These are phyloP conservation scores for Osmozyma mogii DNA, from an alignment of 805 yeast genomes.

Conservation along the genomic window DNA sequence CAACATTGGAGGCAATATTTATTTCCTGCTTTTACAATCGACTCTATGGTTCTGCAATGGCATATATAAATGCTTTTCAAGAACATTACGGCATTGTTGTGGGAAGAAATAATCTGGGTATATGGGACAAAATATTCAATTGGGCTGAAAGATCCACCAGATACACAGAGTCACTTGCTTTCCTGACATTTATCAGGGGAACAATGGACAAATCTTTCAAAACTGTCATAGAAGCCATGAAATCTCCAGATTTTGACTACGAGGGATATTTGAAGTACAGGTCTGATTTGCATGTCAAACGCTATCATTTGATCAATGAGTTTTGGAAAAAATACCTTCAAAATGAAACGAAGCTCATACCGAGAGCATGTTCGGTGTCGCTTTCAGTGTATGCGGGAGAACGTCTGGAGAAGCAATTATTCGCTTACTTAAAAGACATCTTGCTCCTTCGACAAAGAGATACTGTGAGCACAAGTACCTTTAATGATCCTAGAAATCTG, in stretches of 20 bases:
- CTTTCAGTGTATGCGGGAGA: too few species aligned
- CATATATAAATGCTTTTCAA: conserved; percentile 29
- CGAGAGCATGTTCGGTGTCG: too few species aligned
- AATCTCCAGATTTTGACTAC: conserved; percentile 30
- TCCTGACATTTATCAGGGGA: conserved; percentile 19
- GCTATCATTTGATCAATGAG: conserved; percentile 20
- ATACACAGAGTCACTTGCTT: conserved; percentile 19
- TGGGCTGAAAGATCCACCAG: conserved; percentile 32
- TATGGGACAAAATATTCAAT: conserved; percentile 31
- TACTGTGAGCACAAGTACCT: too few species aligned
- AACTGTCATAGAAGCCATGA: conserved; percentile 20
- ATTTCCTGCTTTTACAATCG: conserved; percentile 25
- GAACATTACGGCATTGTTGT: conserved; percentile 18
- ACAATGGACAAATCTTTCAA: conserved; percentile 7
- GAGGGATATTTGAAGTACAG: conserved; percentile 25
- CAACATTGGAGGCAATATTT: conserved; percentile 23
- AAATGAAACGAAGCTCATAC: too few species aligned
- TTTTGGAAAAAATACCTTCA: conserved; percentile 31
- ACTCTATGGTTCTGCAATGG: conserved; percentile 24
- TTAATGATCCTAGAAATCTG: too few species aligned
- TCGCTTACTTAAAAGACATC: too few species aligned
- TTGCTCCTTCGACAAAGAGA: too few species aligned
- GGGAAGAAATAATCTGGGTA: conserved; percentile 10
- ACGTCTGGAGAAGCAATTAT: too few species aligned
- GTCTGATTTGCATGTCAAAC: conserved; percentile 16